Evolutionary conservation across 2,329 filamentous ascomycete genomes (phyloP).

Genomic region (Fusarium sp.): DNA sequence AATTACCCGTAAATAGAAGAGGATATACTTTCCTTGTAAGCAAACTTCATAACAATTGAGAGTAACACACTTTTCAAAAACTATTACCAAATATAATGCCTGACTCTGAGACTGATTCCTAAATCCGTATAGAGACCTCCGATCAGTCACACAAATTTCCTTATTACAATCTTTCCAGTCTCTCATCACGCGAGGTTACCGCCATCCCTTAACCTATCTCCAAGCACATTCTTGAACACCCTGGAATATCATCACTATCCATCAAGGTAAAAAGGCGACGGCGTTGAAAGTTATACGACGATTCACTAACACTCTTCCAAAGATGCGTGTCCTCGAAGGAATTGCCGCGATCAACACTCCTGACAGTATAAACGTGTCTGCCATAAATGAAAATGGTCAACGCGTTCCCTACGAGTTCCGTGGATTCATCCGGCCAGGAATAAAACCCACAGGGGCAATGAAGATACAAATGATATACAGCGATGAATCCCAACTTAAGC

Average conservation of each 20-base stretch:
- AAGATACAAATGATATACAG: neutral
- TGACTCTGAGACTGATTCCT: too few species aligned
- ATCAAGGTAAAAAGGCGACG: neutral
- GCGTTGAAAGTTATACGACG: accelerated
- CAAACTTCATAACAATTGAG: too few species aligned
- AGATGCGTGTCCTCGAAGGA: neutral
- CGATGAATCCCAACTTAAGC: neutral
- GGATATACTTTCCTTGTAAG: too few species aligned
- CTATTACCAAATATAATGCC: too few species aligned
- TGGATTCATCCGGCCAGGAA: neutral
- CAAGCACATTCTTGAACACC: neutral
- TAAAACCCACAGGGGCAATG: neutral
- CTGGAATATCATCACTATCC: neutral
- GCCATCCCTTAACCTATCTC: too few species aligned
- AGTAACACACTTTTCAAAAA: too few species aligned
- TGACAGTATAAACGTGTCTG: neutral
- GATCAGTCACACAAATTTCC: too few species aligned
- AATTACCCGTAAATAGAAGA: too few species aligned
- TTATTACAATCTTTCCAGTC: neutral
- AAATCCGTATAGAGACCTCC: too few species aligned
- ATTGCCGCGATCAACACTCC: neutral
- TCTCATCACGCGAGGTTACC: too few species aligned
- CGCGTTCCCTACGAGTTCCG: neutral
- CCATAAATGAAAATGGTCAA: neutral
- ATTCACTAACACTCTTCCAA: neutral